These are phyloP conservation scores for Striga asiatica DNA, from an alignment of 257 asterid species.

Conservation along the genomic window DNA sequence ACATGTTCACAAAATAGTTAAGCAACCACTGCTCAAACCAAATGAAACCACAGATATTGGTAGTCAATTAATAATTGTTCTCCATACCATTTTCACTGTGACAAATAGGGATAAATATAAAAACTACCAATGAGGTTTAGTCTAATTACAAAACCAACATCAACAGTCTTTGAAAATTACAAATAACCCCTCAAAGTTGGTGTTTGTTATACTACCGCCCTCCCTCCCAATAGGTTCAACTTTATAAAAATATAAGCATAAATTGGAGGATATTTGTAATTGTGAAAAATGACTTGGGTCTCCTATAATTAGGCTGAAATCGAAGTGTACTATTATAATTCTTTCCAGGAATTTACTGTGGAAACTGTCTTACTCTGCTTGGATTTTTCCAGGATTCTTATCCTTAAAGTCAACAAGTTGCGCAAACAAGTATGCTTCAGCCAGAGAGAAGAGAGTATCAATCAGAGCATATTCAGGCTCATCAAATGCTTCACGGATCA, in stretches of 20 bases:
- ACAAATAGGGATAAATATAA: neutral
- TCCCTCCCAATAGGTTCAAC: neutral
- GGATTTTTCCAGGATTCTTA: slow-evolving; percentile 73
- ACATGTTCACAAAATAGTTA: neutral
- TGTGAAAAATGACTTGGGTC: neutral
- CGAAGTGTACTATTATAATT: neutral
- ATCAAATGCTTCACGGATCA: slow-evolving; percentile 78
- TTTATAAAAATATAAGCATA: neutral
- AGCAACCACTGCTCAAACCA: neutral
- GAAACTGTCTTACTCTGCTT: slow-evolving; percentile 64
- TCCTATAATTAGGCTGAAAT: neutral
- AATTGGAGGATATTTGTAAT: neutral
- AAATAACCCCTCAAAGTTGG: neutral
- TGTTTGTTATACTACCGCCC: neutral
- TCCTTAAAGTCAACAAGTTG: slow-evolving; percentile 96
- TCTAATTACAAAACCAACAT: neutral
- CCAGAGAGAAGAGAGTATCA: slow-evolving; percentile 93
- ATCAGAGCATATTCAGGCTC: slow-evolving; percentile 92
- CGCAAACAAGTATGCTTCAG: slow-evolving; percentile 92
- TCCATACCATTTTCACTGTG: neutral
- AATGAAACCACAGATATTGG: too few species aligned
- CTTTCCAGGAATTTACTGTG: neutral
- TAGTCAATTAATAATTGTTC: neutral
- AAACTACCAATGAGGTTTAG: neutral
- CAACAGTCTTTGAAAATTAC: neutral